Conservation (phyloP, 1,284 basidiomycete genomes). For the Sanghuangporus sanghuang region DNA sequence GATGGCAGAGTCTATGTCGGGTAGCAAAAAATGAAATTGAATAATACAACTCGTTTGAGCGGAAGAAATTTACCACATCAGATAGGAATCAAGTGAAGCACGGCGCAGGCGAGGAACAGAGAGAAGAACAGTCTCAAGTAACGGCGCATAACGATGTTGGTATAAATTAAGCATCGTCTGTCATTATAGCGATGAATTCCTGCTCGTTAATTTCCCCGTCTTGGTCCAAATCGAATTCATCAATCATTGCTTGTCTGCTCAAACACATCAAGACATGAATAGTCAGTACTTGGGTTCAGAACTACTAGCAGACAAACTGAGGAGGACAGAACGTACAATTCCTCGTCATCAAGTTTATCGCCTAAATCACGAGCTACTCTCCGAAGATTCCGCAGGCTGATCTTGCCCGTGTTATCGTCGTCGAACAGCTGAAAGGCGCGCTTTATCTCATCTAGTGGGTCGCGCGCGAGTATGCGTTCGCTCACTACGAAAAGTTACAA, state of each 20-base stretch:
- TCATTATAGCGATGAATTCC: conserved; percentile 96
- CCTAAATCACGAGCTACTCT: conserved; percentile 97
- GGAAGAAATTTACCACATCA: neutral
- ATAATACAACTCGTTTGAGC: no score
- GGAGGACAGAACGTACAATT: conserved; percentile 62
- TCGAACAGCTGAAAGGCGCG: conserved; percentile 96
- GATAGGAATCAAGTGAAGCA: neutral
- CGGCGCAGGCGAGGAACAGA: neutral
- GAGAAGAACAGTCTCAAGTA: neutral
- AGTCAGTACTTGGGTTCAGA: conserved; percentile 9
- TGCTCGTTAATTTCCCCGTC: conserved; percentile 96
- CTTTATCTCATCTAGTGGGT: conserved; percentile 95
- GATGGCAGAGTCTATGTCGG: neutral
- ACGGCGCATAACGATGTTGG: neutral
- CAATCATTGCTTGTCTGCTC: conserved; percentile 97
- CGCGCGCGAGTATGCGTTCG: conserved; percentile 86
- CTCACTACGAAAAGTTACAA: conserved; percentile 60
- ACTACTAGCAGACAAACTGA: neutral
- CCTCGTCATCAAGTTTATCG: conserved; percentile 93
- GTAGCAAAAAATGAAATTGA: neutral
- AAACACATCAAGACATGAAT: conserved; percentile 12
- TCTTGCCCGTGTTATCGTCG: conserved; percentile 93
- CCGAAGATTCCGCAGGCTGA: conserved; percentile 85
- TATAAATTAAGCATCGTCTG: conserved; percentile 66
- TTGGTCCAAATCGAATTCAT: conserved; percentile 98